Conservation (phyloP, 2,329 filamentous ascomycete species). For the Harringtonia lauricola region DNA sequence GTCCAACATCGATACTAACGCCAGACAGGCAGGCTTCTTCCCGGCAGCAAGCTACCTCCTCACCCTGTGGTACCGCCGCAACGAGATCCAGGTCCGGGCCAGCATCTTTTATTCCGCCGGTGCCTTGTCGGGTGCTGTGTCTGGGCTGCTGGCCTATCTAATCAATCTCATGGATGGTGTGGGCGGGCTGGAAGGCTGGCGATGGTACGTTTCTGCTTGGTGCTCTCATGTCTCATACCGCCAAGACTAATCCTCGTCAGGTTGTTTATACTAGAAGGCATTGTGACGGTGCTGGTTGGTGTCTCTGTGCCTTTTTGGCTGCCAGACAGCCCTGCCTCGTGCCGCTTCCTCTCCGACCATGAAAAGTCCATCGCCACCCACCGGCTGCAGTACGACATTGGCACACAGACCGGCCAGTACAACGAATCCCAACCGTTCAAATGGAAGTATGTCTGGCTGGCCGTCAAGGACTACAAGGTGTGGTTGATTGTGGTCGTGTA, state of each 20-base stretch:
- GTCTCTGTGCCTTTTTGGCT: conserved; percentile 7
- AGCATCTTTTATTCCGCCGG: conserved; percentile 1
- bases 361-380: conserved; percentile 23
- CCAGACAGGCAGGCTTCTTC: conserved; percentile 56
- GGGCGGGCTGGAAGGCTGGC: conserved; percentile 38
- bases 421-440: conserved; percentile 7
- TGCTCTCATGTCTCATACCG: no score
- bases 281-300: conserved; percentile 15
- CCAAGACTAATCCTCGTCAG: no score
- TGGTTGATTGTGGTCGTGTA: conserved; percentile 10
- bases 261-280: conserved; percentile 40
- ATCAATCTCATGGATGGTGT: conserved; percentile 20
- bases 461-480: conserved; percentile 8
- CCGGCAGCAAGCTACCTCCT: conserved; percentile 32
- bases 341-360: conserved; percentile 19
- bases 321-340: conserved; percentile 23
- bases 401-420: conserved; percentile 7
- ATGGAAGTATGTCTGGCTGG: conserved; percentile 5
- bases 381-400: conserved; percentile 17
- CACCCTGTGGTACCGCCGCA: conserved; percentile 1
- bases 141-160: not conserved
- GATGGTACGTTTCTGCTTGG: no score
- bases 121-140: not conserved
- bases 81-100: conserved; percentile 1
- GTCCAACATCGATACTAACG: no score